phyloP scores from a whole-genome alignment of 768 basidiomycete species.

The Obba rivulosa region DNA sequence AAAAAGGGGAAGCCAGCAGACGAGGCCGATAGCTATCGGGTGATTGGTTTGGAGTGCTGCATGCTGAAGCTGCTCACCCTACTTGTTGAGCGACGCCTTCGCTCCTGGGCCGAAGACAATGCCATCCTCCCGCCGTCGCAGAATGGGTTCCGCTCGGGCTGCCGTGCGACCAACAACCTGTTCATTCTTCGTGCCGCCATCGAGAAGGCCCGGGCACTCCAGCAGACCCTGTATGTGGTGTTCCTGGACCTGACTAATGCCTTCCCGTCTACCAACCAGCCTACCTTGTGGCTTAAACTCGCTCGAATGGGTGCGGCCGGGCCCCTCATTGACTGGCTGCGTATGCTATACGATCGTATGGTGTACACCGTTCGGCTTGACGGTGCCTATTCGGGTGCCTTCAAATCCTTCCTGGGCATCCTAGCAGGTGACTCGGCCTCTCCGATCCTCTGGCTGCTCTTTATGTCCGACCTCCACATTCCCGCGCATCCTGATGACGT shows the following conservation, averaged over 20 bases:
- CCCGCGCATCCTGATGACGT: no score
- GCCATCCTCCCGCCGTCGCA: constrained; percentile 23
- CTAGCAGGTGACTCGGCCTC: no score
- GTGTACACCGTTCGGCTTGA: constrained; percentile 2
- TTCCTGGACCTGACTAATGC: constrained; percentile 27
- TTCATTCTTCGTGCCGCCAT: constrained; percentile 17
- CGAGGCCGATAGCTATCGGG: constrained; percentile 20
- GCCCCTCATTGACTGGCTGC: constrained; percentile 23
- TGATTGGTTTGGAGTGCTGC: constrained; percentile 26
- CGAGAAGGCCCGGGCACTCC: constrained; percentile 9
- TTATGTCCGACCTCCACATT: no score
- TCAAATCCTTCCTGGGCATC: no score
- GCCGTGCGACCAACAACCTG: constrained; percentile 26
- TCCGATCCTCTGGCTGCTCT: no score
- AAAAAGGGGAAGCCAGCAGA: constrained; percentile 15
- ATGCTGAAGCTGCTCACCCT: constrained; percentile 21
- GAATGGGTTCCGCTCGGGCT: constrained; percentile 24
- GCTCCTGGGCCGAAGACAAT: constrained; percentile 13
- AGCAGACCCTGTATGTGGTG: constrained; percentile 15
- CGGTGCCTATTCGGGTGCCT: no score
- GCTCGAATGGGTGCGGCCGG: constrained; percentile 12
- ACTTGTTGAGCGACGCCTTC: constrained; percentile 17
- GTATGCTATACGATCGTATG: constrained; percentile 23
- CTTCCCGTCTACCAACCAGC: constrained; percentile 29
- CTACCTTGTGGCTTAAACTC: constrained; percentile 29